These are phyloP conservation scores for Lenwebbia sp. DNA, from an alignment of 345 rosid species.

Conservation along the genomic window DNA sequence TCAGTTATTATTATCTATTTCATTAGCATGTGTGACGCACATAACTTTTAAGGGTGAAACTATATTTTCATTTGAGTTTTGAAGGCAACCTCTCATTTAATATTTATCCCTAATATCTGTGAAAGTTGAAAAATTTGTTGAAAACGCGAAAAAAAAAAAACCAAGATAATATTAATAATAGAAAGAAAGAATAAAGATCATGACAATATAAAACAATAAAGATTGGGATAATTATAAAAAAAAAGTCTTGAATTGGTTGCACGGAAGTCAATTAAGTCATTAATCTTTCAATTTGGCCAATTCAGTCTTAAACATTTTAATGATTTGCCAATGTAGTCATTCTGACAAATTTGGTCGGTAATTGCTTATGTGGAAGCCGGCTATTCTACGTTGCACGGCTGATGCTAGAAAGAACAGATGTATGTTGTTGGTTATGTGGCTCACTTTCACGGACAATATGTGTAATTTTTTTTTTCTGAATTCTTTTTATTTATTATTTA, in stretches of 20 bases:
- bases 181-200: background rate
- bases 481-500: too few species aligned
- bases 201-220: background rate
- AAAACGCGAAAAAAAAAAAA: background rate
- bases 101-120: too few species aligned
- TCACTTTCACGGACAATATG: background rate
- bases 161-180: background rate
- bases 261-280: rapidly evolving
- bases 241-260: background rate
- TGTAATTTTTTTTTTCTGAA: background rate
- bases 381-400: rapidly evolving
- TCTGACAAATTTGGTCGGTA: rapidly evolving
- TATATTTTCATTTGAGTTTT: background rate
- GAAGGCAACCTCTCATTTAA: background rate
- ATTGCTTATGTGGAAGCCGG: rapidly evolving
- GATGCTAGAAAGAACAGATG: rapidly evolving
- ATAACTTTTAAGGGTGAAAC: background rate
- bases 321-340: too few species aligned
- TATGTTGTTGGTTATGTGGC: too few species aligned
- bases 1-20: background rate
- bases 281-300: background rate
- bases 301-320: background rate
- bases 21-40: background rate
- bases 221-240: background rate
- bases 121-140: background rate